These are phyloP conservation scores for Pseudogymnoascus sp. DNA, from an alignment of 2,329 filamentous ascomycete genomes.

Conservation along the genomic window DNA sequence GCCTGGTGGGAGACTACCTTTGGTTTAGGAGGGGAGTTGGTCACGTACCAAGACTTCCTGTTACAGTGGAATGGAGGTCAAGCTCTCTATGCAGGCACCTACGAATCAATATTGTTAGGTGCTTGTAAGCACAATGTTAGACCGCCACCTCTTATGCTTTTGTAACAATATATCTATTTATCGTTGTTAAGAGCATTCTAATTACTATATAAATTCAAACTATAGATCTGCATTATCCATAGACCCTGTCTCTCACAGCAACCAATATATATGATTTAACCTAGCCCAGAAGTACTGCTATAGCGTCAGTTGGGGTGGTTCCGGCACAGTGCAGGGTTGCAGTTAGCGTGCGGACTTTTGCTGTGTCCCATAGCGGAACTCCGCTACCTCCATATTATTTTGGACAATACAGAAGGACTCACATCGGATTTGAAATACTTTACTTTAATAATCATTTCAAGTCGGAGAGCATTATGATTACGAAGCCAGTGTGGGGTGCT, in stretches of 20 bases:
- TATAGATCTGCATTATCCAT: too few species aligned
- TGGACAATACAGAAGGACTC: neutral
- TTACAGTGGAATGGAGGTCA: constrained; percentile 8
- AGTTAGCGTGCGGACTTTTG: neutral
- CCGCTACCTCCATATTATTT: neutral
- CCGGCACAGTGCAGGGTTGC: too few species aligned
- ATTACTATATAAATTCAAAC: neutral
- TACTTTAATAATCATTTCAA: neutral
- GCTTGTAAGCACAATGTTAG: neutral
- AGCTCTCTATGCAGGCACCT: neutral
- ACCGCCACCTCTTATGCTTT: neutral
- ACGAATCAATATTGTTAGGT: neutral
- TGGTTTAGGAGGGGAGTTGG: neutral
- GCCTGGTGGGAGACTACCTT: neutral
- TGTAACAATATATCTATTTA: neutral
- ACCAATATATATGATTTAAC: too few species aligned
- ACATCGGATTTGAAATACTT: neutral
- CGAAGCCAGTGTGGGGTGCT: neutral
- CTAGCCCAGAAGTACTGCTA: too few species aligned
- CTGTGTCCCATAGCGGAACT: neutral
- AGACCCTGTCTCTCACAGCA: too few species aligned
- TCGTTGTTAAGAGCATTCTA: neutral
- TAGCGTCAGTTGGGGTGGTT: too few species aligned
- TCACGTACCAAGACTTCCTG: constrained; percentile 13
- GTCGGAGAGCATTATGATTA: neutral